These are phyloP conservation scores for Naganishia vishniacii DNA, from an alignment of 768 basidiomycete genomes.

Conservation along the genomic window DNA sequence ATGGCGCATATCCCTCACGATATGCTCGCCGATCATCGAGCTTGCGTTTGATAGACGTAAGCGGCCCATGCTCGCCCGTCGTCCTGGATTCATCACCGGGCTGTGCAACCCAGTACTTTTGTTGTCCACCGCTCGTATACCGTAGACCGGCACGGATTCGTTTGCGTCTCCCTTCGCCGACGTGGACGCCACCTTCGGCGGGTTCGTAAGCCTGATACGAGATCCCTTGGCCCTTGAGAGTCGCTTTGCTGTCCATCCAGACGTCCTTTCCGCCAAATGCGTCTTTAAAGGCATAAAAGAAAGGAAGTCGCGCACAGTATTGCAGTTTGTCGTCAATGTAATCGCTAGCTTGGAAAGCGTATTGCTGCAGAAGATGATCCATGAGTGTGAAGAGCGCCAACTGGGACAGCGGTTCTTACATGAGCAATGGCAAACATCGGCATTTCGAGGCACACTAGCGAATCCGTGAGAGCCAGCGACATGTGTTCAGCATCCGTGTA, in stretches of 20 bases:
- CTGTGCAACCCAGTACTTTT: constrained; percentile 93
- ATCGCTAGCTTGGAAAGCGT: constrained; percentile 85
- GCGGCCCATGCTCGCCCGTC: constrained; percentile 44
- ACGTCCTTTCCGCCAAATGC: constrained; percentile 83
- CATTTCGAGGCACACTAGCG: constrained; percentile 93
- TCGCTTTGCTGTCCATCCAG: constrained; percentile 72
- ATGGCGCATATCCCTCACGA: constrained; percentile 67
- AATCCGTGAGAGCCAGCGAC: constrained; percentile 81
- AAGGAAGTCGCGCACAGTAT: constrained; percentile 74
- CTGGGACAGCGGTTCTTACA: constrained; percentile 52
- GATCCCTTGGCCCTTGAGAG: constrained; percentile 80
- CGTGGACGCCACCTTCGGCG: constrained; percentile 84
- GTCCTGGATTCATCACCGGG: constrained; percentile 49
- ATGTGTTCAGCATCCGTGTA: constrained; percentile 85
- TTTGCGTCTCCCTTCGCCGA: constrained; percentile 75
- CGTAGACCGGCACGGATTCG: constrained; percentile 86
- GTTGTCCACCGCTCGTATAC: constrained; percentile 81
- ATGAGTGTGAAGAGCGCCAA: neutral
- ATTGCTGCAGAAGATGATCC: constrained; percentile 49
- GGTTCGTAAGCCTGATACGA: constrained; percentile 96
- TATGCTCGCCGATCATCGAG: constrained; percentile 49
- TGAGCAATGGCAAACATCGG: constrained; percentile 93
- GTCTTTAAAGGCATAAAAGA: constrained; percentile 79
- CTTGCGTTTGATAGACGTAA: constrained; percentile 43
- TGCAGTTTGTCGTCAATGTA: constrained; percentile 62